Evolutionary conservation across 345 rosid genomes (phyloP), one percentile per base, ranked within the genome.

Genomic region (Hypericum perforatum): DNA sequence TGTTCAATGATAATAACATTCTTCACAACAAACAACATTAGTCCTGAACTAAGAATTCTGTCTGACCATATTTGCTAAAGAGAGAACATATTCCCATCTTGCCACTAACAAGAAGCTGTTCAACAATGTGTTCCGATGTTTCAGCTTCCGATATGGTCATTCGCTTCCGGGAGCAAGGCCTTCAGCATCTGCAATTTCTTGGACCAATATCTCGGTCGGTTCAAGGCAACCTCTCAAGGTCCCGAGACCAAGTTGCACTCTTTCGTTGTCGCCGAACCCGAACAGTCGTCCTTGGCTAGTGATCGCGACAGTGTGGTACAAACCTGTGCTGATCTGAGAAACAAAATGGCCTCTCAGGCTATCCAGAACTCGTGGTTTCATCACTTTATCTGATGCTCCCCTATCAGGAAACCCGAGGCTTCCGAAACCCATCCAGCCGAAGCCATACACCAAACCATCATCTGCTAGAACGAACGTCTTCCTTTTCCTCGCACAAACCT

Each of bases 401-500:
- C 82, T 79, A 71, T 89, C 95, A 6, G 80, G 87, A 65, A 87
- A 85, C 39, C 96, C 96, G 5, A 91, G 89, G 81, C 98, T 87
- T 51, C 98, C 96, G 63, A 73, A 89, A 36, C 78, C 95, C 87
- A 76, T 82, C 85, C 87, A 81, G 36, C 97, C 97, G 60, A 81
- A 91, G 37, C 96, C 98, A 59, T 79, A 87, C 56, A 82, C 76
- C 3, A 60, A 58, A 37, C 98, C 98, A 16, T 66, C 71, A 37
- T 91, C 95, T 40, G 74, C 84, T 69, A 91, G 74, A 46, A 91
- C 94, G 70, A 91, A 91, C 3, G 98, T 81, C 67, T 87, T 91
- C 69, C 95, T 78, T 76, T 91, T 91, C 44, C 95, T 91, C 56
- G 98, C 96, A 77, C 96, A 91, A 42, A 87, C 92, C 97, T 90